phyloP scores from a whole-genome alignment of 768 basidiomycete genomes.

The Pisolithus sp. region DNA sequence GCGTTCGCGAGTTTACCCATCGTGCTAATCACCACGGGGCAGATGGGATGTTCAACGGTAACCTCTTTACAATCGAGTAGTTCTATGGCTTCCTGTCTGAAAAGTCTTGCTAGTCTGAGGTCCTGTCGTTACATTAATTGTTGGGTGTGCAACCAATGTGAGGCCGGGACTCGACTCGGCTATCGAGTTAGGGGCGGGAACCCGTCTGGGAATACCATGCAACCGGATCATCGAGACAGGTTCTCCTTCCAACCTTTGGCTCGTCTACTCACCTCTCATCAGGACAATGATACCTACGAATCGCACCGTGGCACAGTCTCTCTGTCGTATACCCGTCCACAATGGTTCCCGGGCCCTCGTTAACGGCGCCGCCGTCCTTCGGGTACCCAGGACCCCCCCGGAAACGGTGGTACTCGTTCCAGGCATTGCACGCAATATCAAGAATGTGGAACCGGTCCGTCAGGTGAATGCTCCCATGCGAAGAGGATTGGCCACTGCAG shows the following conservation, averaged over 20 bases:
- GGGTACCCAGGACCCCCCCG: constrained; percentile 3
- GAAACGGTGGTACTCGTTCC: constrained; percentile 9
- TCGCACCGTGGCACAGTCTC: constrained; percentile 20
- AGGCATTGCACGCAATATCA: neutral
- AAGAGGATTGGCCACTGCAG: constrained; percentile 14
- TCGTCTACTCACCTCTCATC: neutral
- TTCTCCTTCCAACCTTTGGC: too few species aligned
- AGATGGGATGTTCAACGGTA: constrained; percentile 4
- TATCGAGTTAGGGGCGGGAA: too few species aligned
- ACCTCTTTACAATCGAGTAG: too few species aligned
- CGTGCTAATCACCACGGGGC: too few species aligned
- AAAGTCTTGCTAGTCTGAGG: too few species aligned
- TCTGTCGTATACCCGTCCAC: constrained; percentile 16
- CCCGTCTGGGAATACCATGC: too few species aligned
- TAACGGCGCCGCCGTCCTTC: neutral
- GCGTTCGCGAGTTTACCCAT: too few species aligned
- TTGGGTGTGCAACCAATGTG: too few species aligned
- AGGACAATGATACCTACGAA: constrained; percentile 26
- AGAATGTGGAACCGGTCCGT: neutral
- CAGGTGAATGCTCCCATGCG: neutral
- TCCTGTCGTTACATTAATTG: too few species aligned
- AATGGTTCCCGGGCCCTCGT: constrained; percentile 5
- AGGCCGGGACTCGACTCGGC: too few species aligned
- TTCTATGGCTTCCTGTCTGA: too few species aligned
- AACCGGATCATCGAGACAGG: too few species aligned